Conservation (phyloP, 352 stramenopile species). For the Elongisporangium prolatum region DNA sequence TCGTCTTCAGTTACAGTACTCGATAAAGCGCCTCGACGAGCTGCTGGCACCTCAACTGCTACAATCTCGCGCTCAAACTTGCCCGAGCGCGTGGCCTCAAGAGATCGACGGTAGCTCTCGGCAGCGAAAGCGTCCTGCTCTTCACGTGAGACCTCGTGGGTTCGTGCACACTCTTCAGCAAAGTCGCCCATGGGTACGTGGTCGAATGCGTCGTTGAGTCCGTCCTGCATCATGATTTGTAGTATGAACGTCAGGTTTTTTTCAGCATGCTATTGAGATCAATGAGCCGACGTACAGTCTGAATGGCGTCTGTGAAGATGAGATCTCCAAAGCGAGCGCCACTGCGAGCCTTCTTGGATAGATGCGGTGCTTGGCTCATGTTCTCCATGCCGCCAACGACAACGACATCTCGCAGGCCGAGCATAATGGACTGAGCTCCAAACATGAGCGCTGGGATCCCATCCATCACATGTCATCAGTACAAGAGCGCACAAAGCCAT, state of each 20-base stretch:
- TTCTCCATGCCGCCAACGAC: conserved; percentile 93
- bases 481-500: conserved; percentile 1
- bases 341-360: conserved; percentile 67
- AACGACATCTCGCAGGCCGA: conserved; percentile 75
- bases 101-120: conserved; percentile 88
- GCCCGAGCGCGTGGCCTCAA: conserved; percentile 34
- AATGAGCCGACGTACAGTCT: conserved; percentile 27
- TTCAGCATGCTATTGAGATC: not conserved
- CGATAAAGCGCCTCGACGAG: conserved; percentile 21
- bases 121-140: conserved; percentile 92
- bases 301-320: conserved; percentile 85
- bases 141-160: conserved; percentile 84
- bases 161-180: conserved; percentile 87
- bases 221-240: conserved; percentile 74
- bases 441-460: conserved; percentile 79
- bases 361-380: conserved; percentile 95
- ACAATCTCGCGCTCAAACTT: conserved; percentile 85
- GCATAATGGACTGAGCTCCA: conserved; percentile 81
- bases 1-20: conserved; percentile 75
- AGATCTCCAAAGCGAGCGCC: conserved; percentile 85
- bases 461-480: not conserved
- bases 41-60: conserved; percentile 63
- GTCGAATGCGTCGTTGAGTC: conserved; percentile 92
- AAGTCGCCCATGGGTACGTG: conserved; percentile 94
- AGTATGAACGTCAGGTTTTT: not conserved